Percentiles rank a stretch among this genome's conserved stretches.
These are phyloP conservation scores for Leishmania guyanensis DNA, from an alignment of 208 protist species.

Conservation along the genomic window DNA sequence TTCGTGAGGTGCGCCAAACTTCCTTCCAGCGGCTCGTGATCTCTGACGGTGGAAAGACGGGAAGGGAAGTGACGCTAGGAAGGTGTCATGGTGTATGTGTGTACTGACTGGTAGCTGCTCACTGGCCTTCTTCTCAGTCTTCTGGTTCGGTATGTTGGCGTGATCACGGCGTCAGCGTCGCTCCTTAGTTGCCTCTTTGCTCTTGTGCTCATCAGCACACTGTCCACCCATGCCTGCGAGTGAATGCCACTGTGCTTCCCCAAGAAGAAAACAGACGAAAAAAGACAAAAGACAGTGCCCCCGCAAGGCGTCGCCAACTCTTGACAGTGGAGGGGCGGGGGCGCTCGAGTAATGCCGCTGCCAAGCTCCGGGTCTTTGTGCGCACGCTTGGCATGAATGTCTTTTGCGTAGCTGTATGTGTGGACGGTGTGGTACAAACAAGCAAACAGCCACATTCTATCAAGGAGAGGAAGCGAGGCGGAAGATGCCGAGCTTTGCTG, in stretches of 20 bases:
- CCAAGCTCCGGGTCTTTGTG: neutral
- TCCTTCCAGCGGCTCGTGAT: neutral
- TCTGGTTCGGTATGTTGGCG: neutral
- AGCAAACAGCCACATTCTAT: neutral
- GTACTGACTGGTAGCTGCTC: neutral
- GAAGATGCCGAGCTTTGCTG: slow-evolving; percentile 1
- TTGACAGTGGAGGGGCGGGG: neutral
- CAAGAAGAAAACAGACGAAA: neutral
- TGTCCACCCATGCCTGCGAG: neutral
- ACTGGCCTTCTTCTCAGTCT: neutral
- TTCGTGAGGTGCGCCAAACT: neutral
- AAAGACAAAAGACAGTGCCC: neutral
- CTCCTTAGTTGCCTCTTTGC: neutral
- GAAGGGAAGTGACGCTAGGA: no score
- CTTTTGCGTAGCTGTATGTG: neutral
- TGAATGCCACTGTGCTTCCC: neutral
- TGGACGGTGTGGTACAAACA: neutral
- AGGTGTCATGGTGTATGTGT: neutral
- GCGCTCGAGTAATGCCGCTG: neutral
- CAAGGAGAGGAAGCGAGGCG: neutral
- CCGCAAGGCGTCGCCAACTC: neutral
- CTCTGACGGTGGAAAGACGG: neutral
- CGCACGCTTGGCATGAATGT: no score
- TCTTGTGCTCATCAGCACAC: neutral
- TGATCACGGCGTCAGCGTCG: neutral